A percentile compares a stretch with the other conserved stretches of the same genome.
phyloP scores from a whole-genome alignment of 2,329 filamentous ascomycete genomes.

The Pseudogymnoascus sp. region DNA sequence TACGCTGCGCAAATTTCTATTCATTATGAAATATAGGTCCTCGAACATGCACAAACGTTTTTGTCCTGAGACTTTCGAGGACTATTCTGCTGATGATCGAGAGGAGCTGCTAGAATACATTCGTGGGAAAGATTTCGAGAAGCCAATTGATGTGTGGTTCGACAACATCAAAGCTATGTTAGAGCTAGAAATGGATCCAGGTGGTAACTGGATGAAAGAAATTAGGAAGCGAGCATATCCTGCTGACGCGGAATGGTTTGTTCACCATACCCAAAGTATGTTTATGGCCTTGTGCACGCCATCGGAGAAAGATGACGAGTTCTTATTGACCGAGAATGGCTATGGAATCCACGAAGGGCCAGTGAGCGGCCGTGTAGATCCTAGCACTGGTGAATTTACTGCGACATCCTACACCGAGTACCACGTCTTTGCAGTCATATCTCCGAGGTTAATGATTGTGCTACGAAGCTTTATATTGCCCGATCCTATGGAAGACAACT shows the following conservation, averaged over 20 bases:
- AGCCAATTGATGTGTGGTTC: slow-evolving; percentile 30
- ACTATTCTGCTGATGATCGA: slow-evolving; percentile 28
- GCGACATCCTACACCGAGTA: slow-evolving; percentile 13
- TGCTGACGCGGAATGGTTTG: slow-evolving; percentile 26
- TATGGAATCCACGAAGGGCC: slow-evolving; percentile 27
- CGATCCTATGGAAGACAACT: slow-evolving; percentile 16
- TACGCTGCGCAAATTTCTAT: slow-evolving; percentile 36
- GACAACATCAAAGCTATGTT: slow-evolving; percentile 27
- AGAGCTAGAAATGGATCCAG: slow-evolving; percentile 25
- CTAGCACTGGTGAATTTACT: neutral
- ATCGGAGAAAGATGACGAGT: slow-evolving; percentile 22
- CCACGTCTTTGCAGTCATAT: slow-evolving; percentile 18
- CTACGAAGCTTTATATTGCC: slow-evolving; percentile 20
- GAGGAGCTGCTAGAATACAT: slow-evolving; percentile 26
- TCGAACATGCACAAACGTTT: slow-evolving; percentile 29
- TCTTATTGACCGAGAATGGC: slow-evolving; percentile 28
- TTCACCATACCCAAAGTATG: slow-evolving; percentile 20
- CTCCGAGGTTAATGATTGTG: slow-evolving; percentile 21
- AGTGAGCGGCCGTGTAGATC: neutral
- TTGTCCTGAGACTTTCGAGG: slow-evolving; percentile 26
- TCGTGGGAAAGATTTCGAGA: slow-evolving; percentile 22
- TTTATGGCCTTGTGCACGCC: slow-evolving; percentile 28
- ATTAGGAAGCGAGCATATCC: slow-evolving; percentile 23
- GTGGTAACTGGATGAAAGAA: slow-evolving; percentile 22
- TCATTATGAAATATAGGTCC: slow-evolving; percentile 38